Conservation (phyloP, 225 moss, liverwort and hornwort species). For the Thuidium tamariscinum region DNA sequence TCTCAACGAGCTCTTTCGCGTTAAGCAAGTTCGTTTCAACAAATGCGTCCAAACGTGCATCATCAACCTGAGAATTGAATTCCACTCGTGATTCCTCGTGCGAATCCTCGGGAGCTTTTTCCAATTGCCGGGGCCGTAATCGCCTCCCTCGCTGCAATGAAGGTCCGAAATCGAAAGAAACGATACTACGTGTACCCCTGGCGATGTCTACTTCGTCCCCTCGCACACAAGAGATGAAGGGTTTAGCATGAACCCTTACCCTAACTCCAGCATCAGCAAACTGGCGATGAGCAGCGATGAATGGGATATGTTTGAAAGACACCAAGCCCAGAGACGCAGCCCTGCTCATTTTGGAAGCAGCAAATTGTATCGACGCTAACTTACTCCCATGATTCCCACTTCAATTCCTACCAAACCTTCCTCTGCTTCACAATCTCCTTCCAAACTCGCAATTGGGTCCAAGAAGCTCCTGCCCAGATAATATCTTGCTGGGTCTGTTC, state of each 20-base stretch:
- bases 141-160: constrained; percentile 28
- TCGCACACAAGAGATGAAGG: background rate
- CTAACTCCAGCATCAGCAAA: background rate
- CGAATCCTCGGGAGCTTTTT: background rate
- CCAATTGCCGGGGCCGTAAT: background rate
- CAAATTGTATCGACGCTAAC: background rate
- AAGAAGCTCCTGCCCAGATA: background rate
- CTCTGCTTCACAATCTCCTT: background rate
- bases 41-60: background rate
- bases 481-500: no score
- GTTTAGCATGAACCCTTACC: constrained; percentile 7
- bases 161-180: constrained; percentile 16
- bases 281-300: background rate
- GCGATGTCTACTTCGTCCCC: background rate
- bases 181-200: background rate
- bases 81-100: background rate
- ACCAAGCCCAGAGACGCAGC: constrained; percentile 3
- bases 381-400: background rate
- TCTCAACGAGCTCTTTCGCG: constrained; percentile 20
- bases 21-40: constrained; percentile 33
- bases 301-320: background rate
- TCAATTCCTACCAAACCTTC: background rate
- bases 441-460: background rate
- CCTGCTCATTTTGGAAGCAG: constrained; percentile 14
- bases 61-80: background rate